A percentile compares a stretch with the other conserved stretches of the same genome.
Evolutionary conservation across 2,329 filamentous ascomycete genomes (phyloP).

Genomic region (Fusarium annulatum): DNA sequence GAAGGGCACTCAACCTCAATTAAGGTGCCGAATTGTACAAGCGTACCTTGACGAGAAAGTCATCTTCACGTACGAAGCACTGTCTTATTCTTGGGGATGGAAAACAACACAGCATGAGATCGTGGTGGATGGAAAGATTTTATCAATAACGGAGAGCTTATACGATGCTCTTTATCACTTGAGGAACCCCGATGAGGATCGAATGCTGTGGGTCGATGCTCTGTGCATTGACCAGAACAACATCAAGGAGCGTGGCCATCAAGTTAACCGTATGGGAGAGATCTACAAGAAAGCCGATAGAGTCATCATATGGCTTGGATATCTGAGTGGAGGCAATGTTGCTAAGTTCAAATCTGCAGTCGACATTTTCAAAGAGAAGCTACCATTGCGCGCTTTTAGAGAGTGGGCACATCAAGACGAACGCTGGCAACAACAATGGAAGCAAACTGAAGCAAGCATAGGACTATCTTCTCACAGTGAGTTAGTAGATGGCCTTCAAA

Average conservation of each 20-base stretch:
- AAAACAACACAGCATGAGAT: not conserved
- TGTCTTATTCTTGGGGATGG: conserved; percentile 7
- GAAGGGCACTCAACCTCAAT: accelerated
- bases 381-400: too few species aligned
- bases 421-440: not conserved
- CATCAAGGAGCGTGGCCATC: conserved; percentile 8
- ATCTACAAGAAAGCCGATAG: not conserved
- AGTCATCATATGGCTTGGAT: not conserved
- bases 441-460: accelerated
- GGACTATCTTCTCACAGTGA: accelerated
- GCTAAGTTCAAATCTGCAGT: accelerated
- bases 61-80: not conserved
- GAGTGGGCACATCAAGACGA: too few species aligned
- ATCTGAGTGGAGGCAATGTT: accelerated
- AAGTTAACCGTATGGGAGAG: not conserved
- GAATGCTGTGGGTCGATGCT: conserved; percentile 14
- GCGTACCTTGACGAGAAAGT: not conserved
- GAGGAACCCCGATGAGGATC: not conserved
- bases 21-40: not conserved
- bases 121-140: accelerated
- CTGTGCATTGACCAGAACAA: conserved; percentile 18
- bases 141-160: not conserved
- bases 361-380: too few species aligned
- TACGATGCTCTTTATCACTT: not conserved
- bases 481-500: accelerated